Evolutionary conservation across 352 stramenopile genomes (phyloP), one percentile per base, ranked within the genome.

Genomic region (Pythium guiyangense): DNA sequence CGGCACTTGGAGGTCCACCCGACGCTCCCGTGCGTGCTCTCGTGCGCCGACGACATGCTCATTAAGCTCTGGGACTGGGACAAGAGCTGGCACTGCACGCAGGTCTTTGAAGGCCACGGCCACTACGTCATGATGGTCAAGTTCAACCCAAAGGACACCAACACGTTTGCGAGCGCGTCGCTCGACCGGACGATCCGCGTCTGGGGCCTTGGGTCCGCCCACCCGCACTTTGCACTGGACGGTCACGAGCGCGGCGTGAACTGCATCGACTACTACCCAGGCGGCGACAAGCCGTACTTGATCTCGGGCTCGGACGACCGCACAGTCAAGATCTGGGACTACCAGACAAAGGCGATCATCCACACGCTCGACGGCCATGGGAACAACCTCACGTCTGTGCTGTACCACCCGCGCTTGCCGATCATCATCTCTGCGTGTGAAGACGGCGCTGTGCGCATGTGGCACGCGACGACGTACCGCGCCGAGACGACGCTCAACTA

Each of bases 51-150:
- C 73, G 97, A 99, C 75, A 99, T 99, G 96, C 97, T 78, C 27
- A 98, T 99, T 77, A 99, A 99, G 72, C 88, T 99, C 34, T 99
- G 97, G 97, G 95, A 99, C 79, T 99, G 96, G 96, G 79, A 92
- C 47, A 89, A 90, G 66, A 86, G 77, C 59, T 96, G 85, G 63
- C 45, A 62, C 8, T 92, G 80, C 64, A 77, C 76, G 40, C 84
- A 94, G 50, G 74, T 89, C 3, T 95, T 92, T 49, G 87, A 96
- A 60, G 87, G 96, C 49, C 97, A 99, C 74, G 84, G 85, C 3
- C 96, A 99, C 74, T 99, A 99, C 70, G 97, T 99, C 52, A 99
- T 99, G 97, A 98, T 98, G 92, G 94, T 98, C 60, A 98, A 98
- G 73, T 99, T 99, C 77, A 99, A 99, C 79, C 96, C 96, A 14